Percentiles rank a stretch among this genome's conserved stretches.
Evolutionary conservation across 768 basidiomycete genomes (phyloP).

Genomic region (Solioccasus polychromus): DNA sequence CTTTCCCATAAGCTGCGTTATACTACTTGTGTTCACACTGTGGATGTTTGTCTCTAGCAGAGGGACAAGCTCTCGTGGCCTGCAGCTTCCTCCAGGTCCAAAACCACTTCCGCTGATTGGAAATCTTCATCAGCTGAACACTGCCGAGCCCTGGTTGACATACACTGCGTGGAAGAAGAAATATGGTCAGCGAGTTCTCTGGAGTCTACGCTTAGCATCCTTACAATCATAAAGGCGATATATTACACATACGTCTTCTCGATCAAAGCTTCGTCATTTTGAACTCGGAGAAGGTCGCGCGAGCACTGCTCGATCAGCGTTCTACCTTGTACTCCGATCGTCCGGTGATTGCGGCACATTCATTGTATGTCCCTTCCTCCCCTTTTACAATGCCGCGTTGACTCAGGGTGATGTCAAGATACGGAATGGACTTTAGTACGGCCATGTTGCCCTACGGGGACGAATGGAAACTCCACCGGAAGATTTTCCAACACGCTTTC

Average conservation of each 20-base stretch:
- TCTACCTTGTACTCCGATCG: constrained; percentile 29
- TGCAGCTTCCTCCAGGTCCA: constrained; percentile 31
- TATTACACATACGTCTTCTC: constrained; percentile 21
- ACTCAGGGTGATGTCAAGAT: constrained; percentile 14
- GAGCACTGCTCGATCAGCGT: constrained; percentile 26
- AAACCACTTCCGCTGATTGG: constrained; percentile 30
- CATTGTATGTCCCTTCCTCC: constrained; percentile 8
- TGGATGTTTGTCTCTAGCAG: constrained; percentile 4
- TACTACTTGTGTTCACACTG: background rate
- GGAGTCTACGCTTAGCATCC: background rate
- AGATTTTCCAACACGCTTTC: constrained; percentile 28
- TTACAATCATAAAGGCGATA: constrained; percentile 16
- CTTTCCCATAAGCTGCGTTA: background rate
- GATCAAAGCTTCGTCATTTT: constrained; percentile 24
- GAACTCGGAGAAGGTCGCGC: constrained; percentile 29
- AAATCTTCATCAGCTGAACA: constrained; percentile 26
- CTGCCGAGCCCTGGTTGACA: constrained; percentile 31
- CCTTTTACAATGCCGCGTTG: background rate
- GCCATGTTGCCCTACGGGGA: constrained; percentile 29
- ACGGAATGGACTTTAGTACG: constrained; percentile 27
- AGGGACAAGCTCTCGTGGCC: constrained; percentile 1
- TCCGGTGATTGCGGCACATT: constrained; percentile 13
- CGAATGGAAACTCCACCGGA: constrained; percentile 31
- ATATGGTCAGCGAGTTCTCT: constrained; percentile 24
- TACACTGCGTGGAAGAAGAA: constrained; percentile 33